Base-by-base conservation (phyloP, 441 rosid species). In the Breynia disticha region DNA sequence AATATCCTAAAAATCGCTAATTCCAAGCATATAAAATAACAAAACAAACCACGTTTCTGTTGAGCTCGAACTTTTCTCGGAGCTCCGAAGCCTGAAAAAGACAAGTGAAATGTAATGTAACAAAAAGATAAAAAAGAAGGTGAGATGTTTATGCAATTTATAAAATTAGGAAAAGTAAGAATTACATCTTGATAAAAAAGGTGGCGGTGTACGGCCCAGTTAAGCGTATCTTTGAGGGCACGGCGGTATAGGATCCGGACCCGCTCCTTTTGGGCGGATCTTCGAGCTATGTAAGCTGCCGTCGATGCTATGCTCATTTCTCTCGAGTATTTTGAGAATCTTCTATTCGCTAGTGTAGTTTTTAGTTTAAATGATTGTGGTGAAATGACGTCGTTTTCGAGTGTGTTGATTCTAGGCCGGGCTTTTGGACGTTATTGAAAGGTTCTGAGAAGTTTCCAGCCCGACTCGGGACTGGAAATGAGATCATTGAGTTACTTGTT, bases 201-300 rank as follows among this genome's bases (percentile, higher is more conserved):
- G 67, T 86, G 89, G 72, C 97, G 95, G 68, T 86, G 97, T 41
- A 91, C 97, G 51, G 96, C 94, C 98, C 98, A 91, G 78, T 82
- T 86, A 53, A 91, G 94, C 38, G 86, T 80, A 57, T 91, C 95
- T 69, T 77, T 83, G 45, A 91, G 91, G 48, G 98, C 94, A 47
- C 95, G 94, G 59, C 98, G 83, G 67, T 91, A 91, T 24, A 88
- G 94, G 72, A 91, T 86, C 71, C 87, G 76, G 51, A 82, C 95
- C 63, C 87, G 79, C 82, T 88, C 94, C 76, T 77, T 88, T 76
- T 91, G 97, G 16, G 86, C 89, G 39, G 94, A 87, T 70, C 97
- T 71, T 68, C 98, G 79, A 20, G 81, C 83, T n/a, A 86, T 18
- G 60, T 91, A 86, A 67, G 77, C 87, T 45, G 86, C 85, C 71